Conservation (phyloP, 257 asterid species). For the Solanum ossicruentum region DNA sequence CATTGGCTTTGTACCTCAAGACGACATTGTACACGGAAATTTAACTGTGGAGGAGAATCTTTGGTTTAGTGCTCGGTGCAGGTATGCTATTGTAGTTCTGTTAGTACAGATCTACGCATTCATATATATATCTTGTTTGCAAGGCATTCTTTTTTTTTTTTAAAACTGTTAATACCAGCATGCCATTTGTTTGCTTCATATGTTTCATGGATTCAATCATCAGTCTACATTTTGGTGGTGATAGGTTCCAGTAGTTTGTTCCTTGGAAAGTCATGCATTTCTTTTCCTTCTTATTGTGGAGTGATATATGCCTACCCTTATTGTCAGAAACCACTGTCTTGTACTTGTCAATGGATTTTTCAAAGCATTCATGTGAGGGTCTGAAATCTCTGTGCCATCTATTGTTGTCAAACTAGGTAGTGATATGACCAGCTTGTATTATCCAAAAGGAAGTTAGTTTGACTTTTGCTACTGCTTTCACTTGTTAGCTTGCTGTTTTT, state of each 20-base stretch:
- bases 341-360: not conserved
- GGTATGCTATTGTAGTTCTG: slow-evolving; percentile 26
- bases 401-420: not conserved
- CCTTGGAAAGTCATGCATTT: not conserved
- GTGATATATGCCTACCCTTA: not conserved
- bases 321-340: not conserved
- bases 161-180: not conserved
- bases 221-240: not conserved
- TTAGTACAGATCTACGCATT: not conserved
- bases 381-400: not conserved
- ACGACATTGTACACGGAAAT: slow-evolving; percentile 96
- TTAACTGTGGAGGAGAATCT: slow-evolving; percentile 97
- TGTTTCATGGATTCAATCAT: not conserved
- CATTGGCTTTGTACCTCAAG: slow-evolving; percentile 93
- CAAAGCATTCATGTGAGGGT: not conserved
- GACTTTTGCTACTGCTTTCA: not conserved
- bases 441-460: not conserved
- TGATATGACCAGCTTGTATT: not conserved
- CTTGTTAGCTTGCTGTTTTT: not conserved
- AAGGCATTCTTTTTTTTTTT: not conserved
- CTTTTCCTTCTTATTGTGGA: not conserved
- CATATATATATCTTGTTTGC: not conserved
- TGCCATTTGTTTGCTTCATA: not conserved
- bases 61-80: slow-evolving; percentile 99
- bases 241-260: not conserved